Evolutionary conservation across 2,329 filamentous ascomycete species (phyloP).

Genomic region (Penicillium sp.): DNA sequence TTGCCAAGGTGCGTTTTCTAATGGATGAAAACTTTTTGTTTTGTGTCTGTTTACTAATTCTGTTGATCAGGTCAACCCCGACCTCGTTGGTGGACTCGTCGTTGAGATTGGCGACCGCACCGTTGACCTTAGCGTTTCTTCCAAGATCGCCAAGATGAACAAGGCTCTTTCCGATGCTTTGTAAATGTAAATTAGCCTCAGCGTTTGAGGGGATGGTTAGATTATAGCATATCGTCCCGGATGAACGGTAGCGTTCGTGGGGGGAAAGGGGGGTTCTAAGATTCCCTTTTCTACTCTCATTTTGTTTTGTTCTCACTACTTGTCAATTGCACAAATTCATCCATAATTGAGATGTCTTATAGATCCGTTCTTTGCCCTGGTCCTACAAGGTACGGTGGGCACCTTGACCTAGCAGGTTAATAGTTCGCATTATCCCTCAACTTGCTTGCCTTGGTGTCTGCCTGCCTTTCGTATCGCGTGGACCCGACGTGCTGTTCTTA

Average conservation of each 20-base stretch:
- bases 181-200: slow-evolving; percentile 61
- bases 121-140: slow-evolving; percentile 93
- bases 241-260: slow-evolving; percentile 28
- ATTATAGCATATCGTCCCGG: slow-evolving; percentile 26
- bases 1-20: slow-evolving; percentile 66
- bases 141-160: slow-evolving; percentile 97
- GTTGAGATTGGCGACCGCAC: slow-evolving; percentile 97
- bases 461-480: neutral
- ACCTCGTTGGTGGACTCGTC: slow-evolving; percentile 88
- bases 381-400: neutral
- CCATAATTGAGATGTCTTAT: neutral
- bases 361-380: neutral
- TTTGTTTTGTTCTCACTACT: slow-evolving; percentile 27
- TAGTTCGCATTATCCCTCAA: neutral
- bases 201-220: slow-evolving; percentile 23
- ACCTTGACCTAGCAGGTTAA: neutral
- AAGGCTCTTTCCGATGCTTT: slow-evolving; percentile 95
- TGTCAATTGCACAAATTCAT: slow-evolving; percentile 27
- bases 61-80: slow-evolving; percentile 73
- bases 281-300: slow-evolving; percentile 13
- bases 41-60: neutral
- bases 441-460: neutral
- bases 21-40: neutral
- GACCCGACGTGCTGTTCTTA: neutral
- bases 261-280: slow-evolving; percentile 3